Base-by-base conservation (phyloP, 2,329 filamentous ascomycete species). In the Thielaviopsis ethacetica region DNA sequence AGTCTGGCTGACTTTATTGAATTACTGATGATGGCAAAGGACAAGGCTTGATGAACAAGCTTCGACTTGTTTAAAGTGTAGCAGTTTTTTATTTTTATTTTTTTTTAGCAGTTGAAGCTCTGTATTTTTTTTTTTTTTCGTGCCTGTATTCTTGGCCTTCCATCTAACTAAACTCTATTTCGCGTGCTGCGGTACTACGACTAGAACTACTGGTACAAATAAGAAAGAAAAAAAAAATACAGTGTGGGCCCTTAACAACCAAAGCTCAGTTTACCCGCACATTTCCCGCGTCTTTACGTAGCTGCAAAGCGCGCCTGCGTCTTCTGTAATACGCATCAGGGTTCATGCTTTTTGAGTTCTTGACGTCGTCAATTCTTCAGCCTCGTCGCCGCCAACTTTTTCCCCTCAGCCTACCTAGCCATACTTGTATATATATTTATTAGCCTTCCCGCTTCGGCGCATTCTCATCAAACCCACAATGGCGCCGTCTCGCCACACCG, bases 401-500 rank as follows among this genome's bases (percentile, higher is more conserved):
- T 44, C 5, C n/a, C n/a, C n/a, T n/a, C 13, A 44, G 38, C 17
- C 38, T n/a, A 7, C 10, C 38, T 44, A 4, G 5, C 5, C 15
- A 44, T 44, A 15, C 13, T 44, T 44, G 3, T 17, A 41, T 41
- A 44, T 15, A 44, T n/a, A 5, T n/a, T 15, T 17, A 17, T 44
- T 44, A 34, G 6, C 30, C 7, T 34, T 34, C 10, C 10, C 7
- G 30, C 7, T 34, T 12, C 30, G 7, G 30, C 30, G 30, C 30
- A 34, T 34, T 12, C 6, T 34, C 30, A 34, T 34, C 10, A 34
- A 34, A 9, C 30, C 10, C 10, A 9, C 10, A 34, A 61, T 61
- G 59, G 53, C 59, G 6, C 34, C 50, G 13, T 27, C 53, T 41
- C 56, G 56, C 53, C 50, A 78, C 70, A 97, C 93, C 6, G 87